Conservation (phyloP, 106 monocot species). For the Dioscorea dumetorum region DNA sequence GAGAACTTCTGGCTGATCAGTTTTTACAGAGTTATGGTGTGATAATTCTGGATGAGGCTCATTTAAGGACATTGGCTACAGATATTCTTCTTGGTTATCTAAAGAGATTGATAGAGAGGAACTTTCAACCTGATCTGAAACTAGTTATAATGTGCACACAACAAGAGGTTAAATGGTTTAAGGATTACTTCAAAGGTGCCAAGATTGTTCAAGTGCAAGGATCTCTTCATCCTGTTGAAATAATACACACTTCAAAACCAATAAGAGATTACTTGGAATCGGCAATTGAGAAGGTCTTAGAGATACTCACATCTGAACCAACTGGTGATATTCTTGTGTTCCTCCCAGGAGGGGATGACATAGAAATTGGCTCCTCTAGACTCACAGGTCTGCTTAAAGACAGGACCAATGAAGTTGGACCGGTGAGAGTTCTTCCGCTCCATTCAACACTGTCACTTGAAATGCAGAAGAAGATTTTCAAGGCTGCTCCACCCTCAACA, state of each 20-base stretch:
- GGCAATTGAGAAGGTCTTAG: slow-evolving; percentile 64
- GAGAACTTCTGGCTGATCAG: slow-evolving; percentile 75
- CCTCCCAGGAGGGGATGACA: slow-evolving; percentile 70
- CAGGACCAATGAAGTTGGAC: slow-evolving; percentile 68
- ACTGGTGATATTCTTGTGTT: slow-evolving; percentile 70
- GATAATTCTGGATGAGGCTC: slow-evolving; percentile 73
- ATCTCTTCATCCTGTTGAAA: slow-evolving; percentile 64
- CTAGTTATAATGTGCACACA: slow-evolving; percentile 68
- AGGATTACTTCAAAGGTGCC: slow-evolving; percentile 60
- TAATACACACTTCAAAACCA: slow-evolving; percentile 64
- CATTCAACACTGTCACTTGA: slow-evolving; percentile 65
- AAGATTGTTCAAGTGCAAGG: slow-evolving; percentile 62
- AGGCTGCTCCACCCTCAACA: slow-evolving; percentile 49
- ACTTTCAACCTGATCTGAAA: slow-evolving; percentile 38
- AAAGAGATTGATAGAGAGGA: slow-evolving; percentile 50
- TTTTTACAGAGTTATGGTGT: slow-evolving; percentile 66
- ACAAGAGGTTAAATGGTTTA: slow-evolving; percentile 64
- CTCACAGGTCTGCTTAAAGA: slow-evolving; percentile 52
- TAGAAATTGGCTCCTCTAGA: slow-evolving; percentile 60
- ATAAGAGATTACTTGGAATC: slow-evolving; percentile 73
- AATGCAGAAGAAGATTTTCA: slow-evolving; percentile 73
- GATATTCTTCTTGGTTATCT: slow-evolving; percentile 66
- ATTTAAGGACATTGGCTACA: slow-evolving; percentile 62
- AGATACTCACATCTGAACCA: slow-evolving; percentile 73
- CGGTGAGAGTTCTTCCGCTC: slow-evolving; percentile 56